Base-by-base conservation (phyloP, 1,284 basidiomycete species). In the Leccinum fuscescens region DNA sequence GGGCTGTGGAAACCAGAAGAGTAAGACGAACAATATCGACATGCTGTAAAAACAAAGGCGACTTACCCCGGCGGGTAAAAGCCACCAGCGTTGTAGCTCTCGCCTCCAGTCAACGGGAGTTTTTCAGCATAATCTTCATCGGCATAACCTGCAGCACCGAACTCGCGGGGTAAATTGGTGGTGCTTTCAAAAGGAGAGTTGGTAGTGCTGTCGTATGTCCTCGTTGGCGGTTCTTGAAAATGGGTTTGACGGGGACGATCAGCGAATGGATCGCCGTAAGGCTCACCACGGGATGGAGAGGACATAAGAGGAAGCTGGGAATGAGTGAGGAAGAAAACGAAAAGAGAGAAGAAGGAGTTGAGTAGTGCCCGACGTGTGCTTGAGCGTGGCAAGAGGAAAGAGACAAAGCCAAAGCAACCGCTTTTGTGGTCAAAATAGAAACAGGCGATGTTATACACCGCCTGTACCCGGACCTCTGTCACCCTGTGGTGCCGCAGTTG, bases 71-170 rank as follows among this genome's bases (percentile, higher is more conserved):
- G 89, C 55, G 89, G 89, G 67, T 92, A 92, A 68, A 86, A 86
- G 50, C 86, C 82, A 54, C 75, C 74, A 62, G 84, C 80, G 57
- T 79, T 67, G 66, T 83, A 85, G 60, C 65, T 70, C 63, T 85
- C 78, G 33, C 81, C 83, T 49, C 76, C 76, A 35, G 83, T 89
- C 67, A 92, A 76, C 22, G 89, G 90, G 65, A 83, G 80, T 68
- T 92, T 92, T 75, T 92, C 90, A 42, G 83, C 71, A 64, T 79
- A 82, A 5, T 90, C 88, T 54, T 90, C 85, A 61, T 90, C 87
- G 12, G 77, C 80, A 65, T 84, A 84, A 46, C 71, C 63, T 6
- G 70, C 67, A 57, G 68, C 77, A 33, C 78, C 78, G 62, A 85
- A 84, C 55, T 86, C 84, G 54, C 81, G 80, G 17, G 81, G 78